Base-by-base conservation (phyloP, 192 early-diverging fungal species). In the Umbelopsis sp. region DNA sequence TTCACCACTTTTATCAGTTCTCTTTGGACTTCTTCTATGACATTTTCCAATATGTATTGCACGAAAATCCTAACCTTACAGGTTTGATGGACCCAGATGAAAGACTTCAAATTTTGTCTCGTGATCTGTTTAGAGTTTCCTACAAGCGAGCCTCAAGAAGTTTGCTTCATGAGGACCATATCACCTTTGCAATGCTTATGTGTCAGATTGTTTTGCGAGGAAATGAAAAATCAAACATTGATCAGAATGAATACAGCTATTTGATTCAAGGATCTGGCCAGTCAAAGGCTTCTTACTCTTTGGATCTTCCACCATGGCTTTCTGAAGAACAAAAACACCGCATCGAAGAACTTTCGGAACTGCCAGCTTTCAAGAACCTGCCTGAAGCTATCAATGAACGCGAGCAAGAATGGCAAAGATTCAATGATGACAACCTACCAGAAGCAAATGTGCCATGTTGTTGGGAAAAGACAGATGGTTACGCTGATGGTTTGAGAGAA, bases 1-100 rank as follows among this genome's bases (percentile, higher is more conserved):
- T 99, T 50, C 86, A 99, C 72, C 90, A 93, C 75, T 99, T 98
- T 82, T 99, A 99, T 81, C 97, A 97, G 84, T 98, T 99, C 84
- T 98, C 97, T 24, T 89, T 98, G 32, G 94, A 93, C 76, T 99
- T 96, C 81, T 98, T 99, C 82, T 87, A 93, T 59, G 87, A 91
- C 59, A 96, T 98, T 47, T 99, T 99, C 85, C 82, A 92, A 72
- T 87, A 77, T 66, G 90, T 96, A 0, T 85, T 99, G 12, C 91
- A 94, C 75, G 81, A 87, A 32, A 86, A 97, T 82, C 82, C 90
- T 32, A 78, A 88, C 50, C 80, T 95, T 54, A 80, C 84, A 29
- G 83, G 83, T 21, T 70, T 91, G 26, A 79, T 81, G 24, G 97
- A 95, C 74, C 84, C 86, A 72, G 79, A 69, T 25, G 80, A 88